phyloP scores from a whole-genome alignment of 805 yeast species.

The Saccharomycopsis vini region DNA sequence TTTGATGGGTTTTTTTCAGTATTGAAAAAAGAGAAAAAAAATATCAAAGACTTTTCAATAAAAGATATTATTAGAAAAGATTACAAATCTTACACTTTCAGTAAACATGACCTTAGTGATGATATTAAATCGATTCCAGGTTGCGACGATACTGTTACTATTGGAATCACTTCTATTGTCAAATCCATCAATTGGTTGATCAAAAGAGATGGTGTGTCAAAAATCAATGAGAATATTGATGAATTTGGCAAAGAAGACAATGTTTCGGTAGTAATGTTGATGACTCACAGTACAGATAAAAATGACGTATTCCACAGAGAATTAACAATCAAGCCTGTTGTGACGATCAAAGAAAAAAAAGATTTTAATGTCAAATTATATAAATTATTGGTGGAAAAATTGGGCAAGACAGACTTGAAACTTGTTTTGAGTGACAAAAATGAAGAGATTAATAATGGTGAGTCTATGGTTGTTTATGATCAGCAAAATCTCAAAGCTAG shows the following conservation, averaged over 20 bases:
- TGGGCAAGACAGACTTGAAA: not conserved
- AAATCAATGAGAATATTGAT: constrained; percentile 24
- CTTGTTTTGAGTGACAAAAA: not conserved
- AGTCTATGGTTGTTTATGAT: constrained; percentile 16
- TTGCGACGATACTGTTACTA: constrained; percentile 14
- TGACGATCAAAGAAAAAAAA: no score
- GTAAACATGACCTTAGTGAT: not conserved
- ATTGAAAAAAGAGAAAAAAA: constrained; percentile 45
- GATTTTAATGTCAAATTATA: not conserved
- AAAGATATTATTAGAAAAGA: constrained; percentile 70
- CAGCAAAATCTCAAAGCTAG: constrained; percentile 58
- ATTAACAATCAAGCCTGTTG: constrained; percentile 26
- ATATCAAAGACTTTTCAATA: constrained; percentile 51
- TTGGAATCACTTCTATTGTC: constrained; percentile 76
- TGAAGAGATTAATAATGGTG: not conserved
- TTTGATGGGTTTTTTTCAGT: constrained; percentile 17
- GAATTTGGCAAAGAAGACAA: constrained; percentile 23
- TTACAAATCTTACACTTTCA: constrained; percentile 59
- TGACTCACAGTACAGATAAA: constrained; percentile 37
- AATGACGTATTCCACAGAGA: constrained; percentile 34
- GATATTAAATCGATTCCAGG: not conserved
- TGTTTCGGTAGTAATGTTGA: constrained; percentile 32
- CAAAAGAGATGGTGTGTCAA: constrained; percentile 21
- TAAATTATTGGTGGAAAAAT: not conserved
- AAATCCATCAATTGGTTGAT: constrained; percentile 50